Evolutionary conservation across 139 green algal genomes (phyloP), one percentile per base, ranked within the genome.

Genomic region (Chlamydomonas schloesseri): DNA sequence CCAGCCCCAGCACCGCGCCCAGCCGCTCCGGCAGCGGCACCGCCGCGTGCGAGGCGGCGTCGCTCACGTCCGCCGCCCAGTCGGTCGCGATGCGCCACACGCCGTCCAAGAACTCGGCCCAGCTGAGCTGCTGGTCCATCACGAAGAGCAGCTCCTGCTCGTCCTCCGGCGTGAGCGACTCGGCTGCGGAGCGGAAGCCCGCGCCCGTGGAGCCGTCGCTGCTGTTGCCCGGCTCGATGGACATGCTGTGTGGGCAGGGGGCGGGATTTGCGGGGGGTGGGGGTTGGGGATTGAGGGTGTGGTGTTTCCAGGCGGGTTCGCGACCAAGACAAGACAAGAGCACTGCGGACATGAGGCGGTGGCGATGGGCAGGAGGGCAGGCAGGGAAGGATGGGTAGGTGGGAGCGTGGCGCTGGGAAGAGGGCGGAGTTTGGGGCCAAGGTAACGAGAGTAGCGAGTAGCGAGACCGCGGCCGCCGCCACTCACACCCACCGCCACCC

Each of bases 41-140:
- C 74, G 69, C 46, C 31, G 31, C 15, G 53, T 50, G 42, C 42
- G 42, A 50, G 6, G 42, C 42, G 6, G 42, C 42, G 42, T 50
- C 42, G 6, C 6, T 8, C 6, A 50, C 60, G 60, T 24, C 60
- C 3, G 47, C 62, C 15, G 76, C 13, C 76, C 76, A 83, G 62
- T 83, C 76, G 60, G 11, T 33, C 26, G 42, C 76, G 36, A 83
- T 62, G 15, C 80, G 62, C 64, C 80, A n/a, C 64, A 90, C 33
- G 50, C 71, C 87, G 46, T 79, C 79, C 17, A 74, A 1, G 21
- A 82, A 73, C 64, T 90, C 87, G 24, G 57, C 53, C 18, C 80
- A 84, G 34, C 77, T 80, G 33, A 90, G 53, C 33, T 47, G 87
- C n/a, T 36, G 64, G 55, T 87, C 87, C 80, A 87, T 79, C 28